Percentiles rank a stretch among this genome's conserved stretches.
These are phyloP conservation scores for Maudiozyma turicensis DNA, from an alignment of 805 yeast species.

Conservation along the genomic window DNA sequence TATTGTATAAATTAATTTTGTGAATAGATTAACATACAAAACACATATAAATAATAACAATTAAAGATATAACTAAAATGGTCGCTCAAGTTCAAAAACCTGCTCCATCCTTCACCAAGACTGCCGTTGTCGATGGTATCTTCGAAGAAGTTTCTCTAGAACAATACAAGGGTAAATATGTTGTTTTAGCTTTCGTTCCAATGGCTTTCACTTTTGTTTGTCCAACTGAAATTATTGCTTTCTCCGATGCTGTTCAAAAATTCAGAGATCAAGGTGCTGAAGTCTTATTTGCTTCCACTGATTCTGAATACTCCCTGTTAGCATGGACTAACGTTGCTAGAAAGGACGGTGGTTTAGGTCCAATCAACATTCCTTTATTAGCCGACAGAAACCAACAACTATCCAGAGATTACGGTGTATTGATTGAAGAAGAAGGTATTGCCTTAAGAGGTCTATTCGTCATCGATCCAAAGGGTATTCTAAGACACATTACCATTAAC, in stretches of 20 bases:
- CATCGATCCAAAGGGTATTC: conserved; percentile 89
- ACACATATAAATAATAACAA: conserved; percentile 4
- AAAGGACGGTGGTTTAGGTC: conserved; percentile 97
- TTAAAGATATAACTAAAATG: conserved; percentile 38
- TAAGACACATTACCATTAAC: conserved; percentile 96
- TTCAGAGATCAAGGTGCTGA: conserved; percentile 81
- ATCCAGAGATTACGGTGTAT: conserved; percentile 94
- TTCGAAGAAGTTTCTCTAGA: conserved; percentile 94
- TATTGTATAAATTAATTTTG: neutral
- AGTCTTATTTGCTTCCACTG: conserved; percentile 94
- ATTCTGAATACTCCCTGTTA: conserved; percentile 92
- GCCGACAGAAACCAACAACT: conserved; percentile 96
- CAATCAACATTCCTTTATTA: conserved; percentile 84
- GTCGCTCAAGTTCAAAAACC: conserved; percentile 86
- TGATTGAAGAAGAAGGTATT: conserved; percentile 91
- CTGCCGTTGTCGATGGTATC: conserved; percentile 94
- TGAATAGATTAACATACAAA: neutral
- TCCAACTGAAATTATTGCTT: conserved; percentile 98
- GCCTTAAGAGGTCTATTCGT: conserved; percentile 97
- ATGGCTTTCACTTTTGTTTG: conserved; percentile 98
- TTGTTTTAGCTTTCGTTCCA: conserved; percentile 92
- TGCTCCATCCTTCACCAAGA: conserved; percentile 93
- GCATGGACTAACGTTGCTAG: conserved; percentile 98
- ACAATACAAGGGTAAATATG: conserved; percentile 97
- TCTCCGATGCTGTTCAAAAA: conserved; percentile 89